Evolutionary conservation across 129 eudicot genomes (phyloP).

Genomic region (Rutidosis leptorrhynchoides): DNA sequence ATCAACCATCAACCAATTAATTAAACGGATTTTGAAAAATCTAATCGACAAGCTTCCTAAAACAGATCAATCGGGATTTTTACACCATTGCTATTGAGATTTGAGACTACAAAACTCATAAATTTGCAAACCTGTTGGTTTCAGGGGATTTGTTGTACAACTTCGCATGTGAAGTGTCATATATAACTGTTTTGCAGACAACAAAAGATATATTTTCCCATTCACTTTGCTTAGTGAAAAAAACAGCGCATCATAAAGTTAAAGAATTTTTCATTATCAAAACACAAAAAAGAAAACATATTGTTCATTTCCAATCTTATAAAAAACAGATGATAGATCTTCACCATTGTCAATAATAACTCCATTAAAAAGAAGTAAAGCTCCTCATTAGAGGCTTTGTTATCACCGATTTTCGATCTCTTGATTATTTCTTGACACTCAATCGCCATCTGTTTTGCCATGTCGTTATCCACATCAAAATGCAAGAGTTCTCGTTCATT

Average conservation of each 20-base stretch:
- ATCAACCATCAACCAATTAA: too few relatives aligned
- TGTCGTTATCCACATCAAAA: background rate
- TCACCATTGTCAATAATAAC: slow-evolving; percentile 28
- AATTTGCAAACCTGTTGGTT: slow-evolving; percentile 25
- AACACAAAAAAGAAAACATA: too few relatives aligned
- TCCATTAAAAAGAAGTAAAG: slow-evolving; percentile 21
- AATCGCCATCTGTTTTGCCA: background rate
- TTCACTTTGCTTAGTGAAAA: slow-evolving; percentile 24
- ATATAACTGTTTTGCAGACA: slow-evolving; percentile 22
- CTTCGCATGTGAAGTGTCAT: slow-evolving; percentile 10
- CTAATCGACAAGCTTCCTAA: too few relatives aligned
- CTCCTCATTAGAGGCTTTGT: slow-evolving; percentile 12
- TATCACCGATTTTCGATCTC: slow-evolving; percentile 6
- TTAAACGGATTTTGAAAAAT: too few relatives aligned
- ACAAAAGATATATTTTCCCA: slow-evolving; percentile 24
- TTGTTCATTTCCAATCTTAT: background rate
- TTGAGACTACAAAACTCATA: too few relatives aligned
- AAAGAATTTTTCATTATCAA: background rate
- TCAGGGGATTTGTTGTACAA: background rate
- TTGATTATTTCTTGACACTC: slow-evolving; percentile 15
- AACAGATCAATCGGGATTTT: too few relatives aligned
- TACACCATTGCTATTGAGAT: too few relatives aligned
- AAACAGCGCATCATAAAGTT: slow-evolving; percentile 20
- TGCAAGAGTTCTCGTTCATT: background rate
- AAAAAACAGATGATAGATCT: slow-evolving; percentile 13